A percentile compares a stretch with the other conserved stretches of the same genome.
phyloP scores from a whole-genome alignment of 495 filamentous ascomycete species.

The Mytilinidion resinicola region DNA sequence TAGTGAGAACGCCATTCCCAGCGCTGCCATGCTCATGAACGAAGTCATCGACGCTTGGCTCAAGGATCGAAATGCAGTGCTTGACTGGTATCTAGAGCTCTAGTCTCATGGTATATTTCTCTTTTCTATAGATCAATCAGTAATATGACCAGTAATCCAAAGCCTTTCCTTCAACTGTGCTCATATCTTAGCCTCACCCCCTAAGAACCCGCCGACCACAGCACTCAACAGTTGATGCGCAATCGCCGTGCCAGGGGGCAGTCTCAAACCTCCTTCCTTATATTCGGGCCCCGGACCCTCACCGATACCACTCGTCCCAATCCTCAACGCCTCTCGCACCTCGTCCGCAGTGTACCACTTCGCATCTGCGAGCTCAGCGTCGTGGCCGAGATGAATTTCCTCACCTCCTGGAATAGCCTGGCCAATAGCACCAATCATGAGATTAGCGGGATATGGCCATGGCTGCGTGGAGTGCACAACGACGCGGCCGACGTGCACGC shows the following conservation, averaged over 20 bases:
- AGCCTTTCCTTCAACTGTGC: neutral
- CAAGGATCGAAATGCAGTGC: too few relatives aligned
- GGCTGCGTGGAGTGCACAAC: constrained; percentile 91
- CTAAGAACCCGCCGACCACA: constrained; percentile 36
- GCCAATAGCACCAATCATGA: constrained; percentile 93
- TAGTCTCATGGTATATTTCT: too few relatives aligned
- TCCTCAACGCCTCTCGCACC: constrained; percentile 37
- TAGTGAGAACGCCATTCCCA: too few relatives aligned
- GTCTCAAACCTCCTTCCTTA: constrained; percentile 47
- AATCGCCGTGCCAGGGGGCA: constrained; percentile 44
- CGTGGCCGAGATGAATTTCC: constrained; percentile 73
- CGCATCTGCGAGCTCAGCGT: constrained; percentile 85
- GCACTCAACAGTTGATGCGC: constrained; percentile 41
- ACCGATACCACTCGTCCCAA: constrained; percentile 56
- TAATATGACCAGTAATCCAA: too few relatives aligned
- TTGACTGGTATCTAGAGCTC: too few relatives aligned
- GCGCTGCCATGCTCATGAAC: too few relatives aligned
- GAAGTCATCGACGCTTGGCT: too few relatives aligned
- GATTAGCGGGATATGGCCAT: constrained; percentile 78
- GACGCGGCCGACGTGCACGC: constrained; percentile 77
- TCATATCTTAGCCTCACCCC: constrained; percentile 26
- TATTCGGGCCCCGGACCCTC: constrained; percentile 59
- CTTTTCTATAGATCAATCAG: too few relatives aligned
- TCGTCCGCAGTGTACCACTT: constrained; percentile 75
- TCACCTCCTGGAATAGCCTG: constrained; percentile 75